A percentile compares a stretch with the other conserved stretches of the same genome.
Conservation (phyloP, 768 basidiomycete genomes). For the Termitomyces sp. region DNA sequence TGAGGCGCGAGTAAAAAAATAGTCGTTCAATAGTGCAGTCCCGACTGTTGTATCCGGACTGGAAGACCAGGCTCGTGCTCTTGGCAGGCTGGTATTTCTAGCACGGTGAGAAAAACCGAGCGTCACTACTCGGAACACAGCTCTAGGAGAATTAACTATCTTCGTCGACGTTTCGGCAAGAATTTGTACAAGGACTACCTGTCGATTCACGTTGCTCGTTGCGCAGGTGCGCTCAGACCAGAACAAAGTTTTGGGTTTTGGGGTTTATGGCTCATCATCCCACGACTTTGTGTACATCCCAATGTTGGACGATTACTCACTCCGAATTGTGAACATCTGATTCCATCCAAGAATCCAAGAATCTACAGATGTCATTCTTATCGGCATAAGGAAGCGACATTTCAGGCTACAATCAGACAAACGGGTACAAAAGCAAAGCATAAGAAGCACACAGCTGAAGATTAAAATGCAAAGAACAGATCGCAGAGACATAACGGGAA, state of each 20-base stretch:
- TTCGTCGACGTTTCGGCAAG: not conserved
- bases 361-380: conserved; percentile 1
- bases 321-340: not conserved
- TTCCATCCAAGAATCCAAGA: not conserved
- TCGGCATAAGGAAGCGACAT: not conserved
- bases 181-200: not conserved
- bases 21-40: not conserved
- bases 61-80: not conserved
- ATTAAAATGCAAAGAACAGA: conserved; percentile 6
- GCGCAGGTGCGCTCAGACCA: not conserved
- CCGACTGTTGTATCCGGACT: not conserved
- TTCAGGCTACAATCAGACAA: conserved; percentile 5
- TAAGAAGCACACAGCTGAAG: conserved; percentile 2
- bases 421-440: conserved; percentile 2
- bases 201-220: not conserved
- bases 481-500: conserved; percentile 12
- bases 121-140: not conserved
- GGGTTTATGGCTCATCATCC: not conserved
- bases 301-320: not conserved
- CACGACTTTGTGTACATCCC: not conserved
- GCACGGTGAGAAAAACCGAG: not conserved
- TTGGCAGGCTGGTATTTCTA: not conserved
- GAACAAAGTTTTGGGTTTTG: not conserved
- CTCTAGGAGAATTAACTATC: not conserved
- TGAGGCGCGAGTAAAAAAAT: not conserved